Percentiles rank a stretch among this genome's conserved stretches.
These are phyloP conservation scores for Nakazawaea sp. DNA, from an alignment of 805 yeast species.

Conservation along the genomic window DNA sequence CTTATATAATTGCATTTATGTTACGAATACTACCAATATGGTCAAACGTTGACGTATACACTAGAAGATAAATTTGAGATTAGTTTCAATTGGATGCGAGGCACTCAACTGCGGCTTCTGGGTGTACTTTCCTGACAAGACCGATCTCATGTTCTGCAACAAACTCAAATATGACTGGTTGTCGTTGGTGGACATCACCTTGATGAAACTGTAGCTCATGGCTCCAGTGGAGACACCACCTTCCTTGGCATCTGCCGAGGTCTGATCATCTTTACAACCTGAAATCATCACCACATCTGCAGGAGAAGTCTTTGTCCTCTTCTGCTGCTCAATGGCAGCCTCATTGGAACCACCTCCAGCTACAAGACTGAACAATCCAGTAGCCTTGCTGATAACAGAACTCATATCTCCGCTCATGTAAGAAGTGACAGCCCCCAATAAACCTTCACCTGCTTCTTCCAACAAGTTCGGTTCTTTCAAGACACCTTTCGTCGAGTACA, in stretches of 20 bases:
- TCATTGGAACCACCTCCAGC: slow-evolving; percentile 30
- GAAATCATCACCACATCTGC: slow-evolving; percentile 65
- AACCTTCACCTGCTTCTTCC: slow-evolving; percentile 68
- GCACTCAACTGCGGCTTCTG: slow-evolving; percentile 82
- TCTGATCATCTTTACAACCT: slow-evolving; percentile 73
- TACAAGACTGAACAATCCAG: slow-evolving; percentile 33
- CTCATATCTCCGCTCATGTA: slow-evolving; percentile 53
- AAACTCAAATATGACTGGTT: slow-evolving; percentile 64
- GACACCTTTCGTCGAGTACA: slow-evolving; percentile 76
- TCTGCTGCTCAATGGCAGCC: slow-evolving; percentile 30
- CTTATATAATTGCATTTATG: no score
- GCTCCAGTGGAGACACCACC: slow-evolving; percentile 68
- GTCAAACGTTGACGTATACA: no score
- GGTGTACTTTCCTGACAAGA: slow-evolving; percentile 57
- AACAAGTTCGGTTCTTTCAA: slow-evolving; percentile 74
- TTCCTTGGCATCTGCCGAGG: slow-evolving; percentile 62
- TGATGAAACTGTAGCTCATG: slow-evolving; percentile 65
- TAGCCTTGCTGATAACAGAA: slow-evolving; percentile 35
- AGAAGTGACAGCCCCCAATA: slow-evolving; percentile 49
- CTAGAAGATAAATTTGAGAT: slow-evolving; percentile 27
- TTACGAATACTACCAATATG: no score
- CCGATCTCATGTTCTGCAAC: slow-evolving; percentile 58
- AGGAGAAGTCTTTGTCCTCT: slow-evolving; percentile 45
- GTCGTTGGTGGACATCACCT: slow-evolving; percentile 50
- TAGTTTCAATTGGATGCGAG: slow-evolving; percentile 73